phyloP scores from a whole-genome alignment of 176 grass and related monocot species.

The Canna indica region DNA sequence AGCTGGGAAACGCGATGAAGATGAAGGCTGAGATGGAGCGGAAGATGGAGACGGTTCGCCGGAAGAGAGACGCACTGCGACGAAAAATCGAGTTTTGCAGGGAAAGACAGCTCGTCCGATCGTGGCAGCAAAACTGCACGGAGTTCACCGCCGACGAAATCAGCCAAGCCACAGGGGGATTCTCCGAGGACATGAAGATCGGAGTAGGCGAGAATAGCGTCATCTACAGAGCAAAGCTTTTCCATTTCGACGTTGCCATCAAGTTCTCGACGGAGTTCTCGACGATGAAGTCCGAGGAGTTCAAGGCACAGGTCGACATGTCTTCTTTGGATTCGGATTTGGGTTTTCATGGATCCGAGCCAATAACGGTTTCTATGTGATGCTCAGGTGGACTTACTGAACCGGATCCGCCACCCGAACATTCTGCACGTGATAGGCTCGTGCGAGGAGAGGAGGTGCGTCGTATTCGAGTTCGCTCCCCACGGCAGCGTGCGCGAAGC shows the following conservation, averaged over 20 bases:
- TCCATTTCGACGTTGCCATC: background rate
- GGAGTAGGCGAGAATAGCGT: background rate
- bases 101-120: background rate
- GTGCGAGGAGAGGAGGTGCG: conserved; percentile 9
- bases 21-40: background rate
- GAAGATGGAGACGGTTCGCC: background rate
- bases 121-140: background rate
- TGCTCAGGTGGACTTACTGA: background rate
- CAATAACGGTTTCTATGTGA: background rate
- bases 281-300: background rate
- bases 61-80: background rate
- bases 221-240: background rate
- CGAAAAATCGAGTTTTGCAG: background rate
- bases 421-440: background rate
- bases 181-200: background rate
- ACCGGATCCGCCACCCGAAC: conserved; percentile 13
- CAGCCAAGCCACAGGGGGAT: background rate
- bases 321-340: background rate
- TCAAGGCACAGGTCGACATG: background rate
- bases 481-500: conserved; percentile 9
- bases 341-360: background rate
- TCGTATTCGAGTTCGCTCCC: conserved; percentile 4
- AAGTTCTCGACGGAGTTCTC: background rate
- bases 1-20: background rate
- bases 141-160: conserved; percentile 9